Conservation (phyloP, 176 grass and related monocot genomes). For the Oryza meyeriana region DNA sequence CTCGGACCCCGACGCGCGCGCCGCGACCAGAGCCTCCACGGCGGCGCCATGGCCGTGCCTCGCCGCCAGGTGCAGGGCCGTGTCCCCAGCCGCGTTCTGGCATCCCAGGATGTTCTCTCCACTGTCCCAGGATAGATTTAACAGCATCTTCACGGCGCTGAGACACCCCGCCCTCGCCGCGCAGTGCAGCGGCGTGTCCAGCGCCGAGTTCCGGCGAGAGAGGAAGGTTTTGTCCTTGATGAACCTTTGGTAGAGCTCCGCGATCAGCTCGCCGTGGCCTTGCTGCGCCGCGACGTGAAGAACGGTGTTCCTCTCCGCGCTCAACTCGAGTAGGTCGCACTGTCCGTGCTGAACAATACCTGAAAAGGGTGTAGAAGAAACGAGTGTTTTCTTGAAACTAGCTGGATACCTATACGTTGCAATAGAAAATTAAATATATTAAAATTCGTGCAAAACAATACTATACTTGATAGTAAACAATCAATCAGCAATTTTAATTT, state of each 20-base stretch:
- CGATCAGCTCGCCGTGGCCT: constrained; percentile 2
- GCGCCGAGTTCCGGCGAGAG: neutral
- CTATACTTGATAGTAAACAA: no score
- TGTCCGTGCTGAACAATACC: neutral
- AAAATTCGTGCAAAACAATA: no score
- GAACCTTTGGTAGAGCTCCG: neutral
- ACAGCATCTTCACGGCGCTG: neutral
- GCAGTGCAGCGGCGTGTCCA: constrained; percentile 16
- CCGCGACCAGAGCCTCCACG: neutral
- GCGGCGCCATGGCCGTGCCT: neutral
- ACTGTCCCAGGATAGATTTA: neutral
- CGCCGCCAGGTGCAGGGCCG: constrained; percentile 11
- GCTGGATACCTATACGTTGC: no score
- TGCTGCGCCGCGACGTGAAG: constrained; percentile 6
- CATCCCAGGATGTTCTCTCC: neutral
- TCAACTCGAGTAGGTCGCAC: neutral
- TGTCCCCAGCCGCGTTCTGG: constrained; percentile 3
- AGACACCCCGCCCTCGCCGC: constrained; percentile 15
- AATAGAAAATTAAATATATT: no score
- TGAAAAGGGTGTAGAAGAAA: neutral
- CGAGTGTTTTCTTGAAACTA: no score
- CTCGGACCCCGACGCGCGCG: neutral
- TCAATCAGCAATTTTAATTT: no score
- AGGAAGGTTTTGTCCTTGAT: neutral
- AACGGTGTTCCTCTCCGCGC: neutral